phyloP scores from a whole-genome alignment of 768 basidiomycete genomes.

The Pleurotus cornucopiae region DNA sequence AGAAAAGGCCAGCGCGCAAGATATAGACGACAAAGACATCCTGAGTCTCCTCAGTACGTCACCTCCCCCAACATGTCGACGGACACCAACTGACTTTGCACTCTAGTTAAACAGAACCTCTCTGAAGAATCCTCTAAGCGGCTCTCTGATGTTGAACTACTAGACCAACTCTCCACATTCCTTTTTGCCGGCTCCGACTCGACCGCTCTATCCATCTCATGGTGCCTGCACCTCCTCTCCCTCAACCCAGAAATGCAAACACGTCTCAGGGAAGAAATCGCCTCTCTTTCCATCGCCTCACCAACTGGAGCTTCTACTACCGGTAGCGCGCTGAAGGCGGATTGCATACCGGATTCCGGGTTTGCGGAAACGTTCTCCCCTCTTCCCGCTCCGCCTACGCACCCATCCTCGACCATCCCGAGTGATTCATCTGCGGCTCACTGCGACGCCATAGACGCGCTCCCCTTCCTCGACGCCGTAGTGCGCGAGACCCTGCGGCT shows the following conservation, averaged over 20 bases:
- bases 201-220: conserved; percentile 51
- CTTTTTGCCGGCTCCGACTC: conserved; percentile 64
- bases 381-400: conserved; percentile 4
- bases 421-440: conserved; percentile 12
- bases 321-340: conserved; percentile 9
- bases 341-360: conserved; percentile 9
- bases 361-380: conserved; percentile 9
- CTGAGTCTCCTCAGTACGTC: conserved; percentile 44
- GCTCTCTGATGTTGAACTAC: conserved; percentile 57
- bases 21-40: conserved; percentile 39
- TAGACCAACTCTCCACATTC: conserved; percentile 63
- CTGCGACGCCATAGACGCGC: conserved; percentile 29
- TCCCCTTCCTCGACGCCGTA: conserved; percentile 54
- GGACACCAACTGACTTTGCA: not conserved
- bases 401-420: conserved; percentile 9
- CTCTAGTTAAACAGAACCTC: conserved; percentile 57
- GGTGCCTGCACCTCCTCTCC: conserved; percentile 55
- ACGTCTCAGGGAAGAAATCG: conserved; percentile 49
- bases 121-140: conserved; percentile 37
- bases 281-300: conserved; percentile 14
- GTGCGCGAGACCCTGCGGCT: conserved; percentile 54
- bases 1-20: conserved; percentile 25
- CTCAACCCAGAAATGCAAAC: conserved; percentile 50
- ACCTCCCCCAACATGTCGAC: not conserved
- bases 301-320: conserved; percentile 14